A percentile compares a stretch with the other conserved stretches of the same genome.
phyloP scores from a whole-genome alignment of 768 basidiomycete species.

The Auricularia cornea region DNA sequence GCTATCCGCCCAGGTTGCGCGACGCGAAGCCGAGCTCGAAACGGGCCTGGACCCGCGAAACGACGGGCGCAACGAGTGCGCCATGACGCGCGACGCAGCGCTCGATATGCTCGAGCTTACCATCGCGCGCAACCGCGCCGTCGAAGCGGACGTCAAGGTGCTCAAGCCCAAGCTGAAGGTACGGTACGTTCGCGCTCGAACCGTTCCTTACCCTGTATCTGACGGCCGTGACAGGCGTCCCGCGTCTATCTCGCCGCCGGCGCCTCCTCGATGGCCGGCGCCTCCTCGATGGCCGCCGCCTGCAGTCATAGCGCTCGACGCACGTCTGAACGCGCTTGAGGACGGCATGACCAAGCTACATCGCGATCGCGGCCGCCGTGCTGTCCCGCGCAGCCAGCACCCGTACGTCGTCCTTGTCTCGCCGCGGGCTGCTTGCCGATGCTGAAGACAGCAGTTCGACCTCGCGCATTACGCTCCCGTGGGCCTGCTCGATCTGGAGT shows the following conservation, averaged over 20 bases:
- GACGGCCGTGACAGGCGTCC: background rate
- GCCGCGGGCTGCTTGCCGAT: too few relatives aligned
- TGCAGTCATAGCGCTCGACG: background rate
- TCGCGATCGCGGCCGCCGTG: too few relatives aligned
- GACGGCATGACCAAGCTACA: too few relatives aligned
- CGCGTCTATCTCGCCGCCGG: background rate
- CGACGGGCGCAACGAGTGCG: background rate
- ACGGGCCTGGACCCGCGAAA: constrained; percentile 16
- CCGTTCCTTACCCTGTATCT: background rate
- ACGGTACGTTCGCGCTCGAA: background rate
- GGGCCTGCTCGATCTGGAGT: background rate
- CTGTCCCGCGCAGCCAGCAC: too few relatives aligned
- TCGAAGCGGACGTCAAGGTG: constrained; percentile 37
- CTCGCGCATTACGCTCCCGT: background rate
- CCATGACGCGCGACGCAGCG: constrained; percentile 24
- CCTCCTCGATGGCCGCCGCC: too few relatives aligned
- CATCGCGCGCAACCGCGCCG: constrained; percentile 30
- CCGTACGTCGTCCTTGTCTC: too few relatives aligned
- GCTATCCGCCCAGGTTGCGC: constrained; percentile 46
- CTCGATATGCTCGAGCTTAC: constrained; percentile 32
- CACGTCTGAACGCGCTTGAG: background rate
- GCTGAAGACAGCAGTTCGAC: too few relatives aligned
- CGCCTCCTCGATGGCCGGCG: background rate
- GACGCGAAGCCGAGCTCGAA: constrained; percentile 50
- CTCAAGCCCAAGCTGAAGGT: background rate